A percentile compares a stretch with the other conserved stretches of the same genome.
Conservation (phyloP, 2,329 filamentous ascomycete genomes). For the Parastagonospora avenae region DNA sequence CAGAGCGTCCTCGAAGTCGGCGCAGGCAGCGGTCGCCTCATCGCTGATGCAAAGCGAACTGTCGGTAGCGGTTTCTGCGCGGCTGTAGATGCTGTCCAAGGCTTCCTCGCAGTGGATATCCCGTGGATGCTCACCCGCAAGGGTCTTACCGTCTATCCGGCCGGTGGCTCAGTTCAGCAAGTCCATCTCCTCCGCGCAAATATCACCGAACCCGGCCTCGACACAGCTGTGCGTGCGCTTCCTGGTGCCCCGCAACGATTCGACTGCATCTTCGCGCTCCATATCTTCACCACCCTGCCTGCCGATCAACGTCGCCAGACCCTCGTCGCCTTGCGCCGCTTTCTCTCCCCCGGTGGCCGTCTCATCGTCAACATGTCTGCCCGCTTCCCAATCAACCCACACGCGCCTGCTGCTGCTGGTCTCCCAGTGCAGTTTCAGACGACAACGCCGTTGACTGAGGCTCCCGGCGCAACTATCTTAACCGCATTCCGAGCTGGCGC, state of each 20-base stretch:
- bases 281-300: background rate
- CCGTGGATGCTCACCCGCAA: background rate
- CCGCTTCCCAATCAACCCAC: too few species aligned
- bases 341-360: background rate
- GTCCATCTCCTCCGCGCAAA: background rate
- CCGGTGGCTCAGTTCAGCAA: background rate
- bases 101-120: background rate
- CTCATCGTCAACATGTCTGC: background rate
- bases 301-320: background rate
- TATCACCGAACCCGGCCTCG: background rate
- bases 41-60: background rate
- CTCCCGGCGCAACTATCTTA: background rate
- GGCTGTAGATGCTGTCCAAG: background rate
- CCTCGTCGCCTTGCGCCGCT: background rate
- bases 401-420: background rate
- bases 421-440: background rate
- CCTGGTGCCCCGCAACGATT: background rate
- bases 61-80: background rate
- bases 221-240: background rate
- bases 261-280: background rate
- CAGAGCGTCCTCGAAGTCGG: background rate
- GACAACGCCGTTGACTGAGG: background rate
- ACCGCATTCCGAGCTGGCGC: background rate
- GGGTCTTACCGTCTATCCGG: background rate
- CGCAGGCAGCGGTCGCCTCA: background rate